phyloP scores from a whole-genome alignment of 2,329 filamentous ascomycete species.

The Aspergillus pseudonomiae region DNA sequence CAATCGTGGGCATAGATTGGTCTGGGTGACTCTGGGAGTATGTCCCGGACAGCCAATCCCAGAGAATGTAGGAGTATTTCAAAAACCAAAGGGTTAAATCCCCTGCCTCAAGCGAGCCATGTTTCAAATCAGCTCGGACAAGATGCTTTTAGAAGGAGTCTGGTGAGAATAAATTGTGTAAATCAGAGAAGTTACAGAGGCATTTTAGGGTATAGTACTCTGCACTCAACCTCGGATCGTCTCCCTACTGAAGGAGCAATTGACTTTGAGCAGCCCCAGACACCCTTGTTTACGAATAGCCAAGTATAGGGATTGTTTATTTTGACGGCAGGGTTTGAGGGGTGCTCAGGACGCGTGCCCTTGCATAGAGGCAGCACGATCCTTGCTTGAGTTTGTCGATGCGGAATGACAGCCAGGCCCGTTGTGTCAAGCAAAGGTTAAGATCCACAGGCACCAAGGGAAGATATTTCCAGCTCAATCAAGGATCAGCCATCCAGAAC shows the following conservation, averaged over 20 bases:
- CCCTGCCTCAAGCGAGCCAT: no score
- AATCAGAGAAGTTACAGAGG: not conserved
- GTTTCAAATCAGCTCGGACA: not conserved
- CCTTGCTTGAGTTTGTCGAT: no score
- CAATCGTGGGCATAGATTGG: no score
- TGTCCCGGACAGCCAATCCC: no score
- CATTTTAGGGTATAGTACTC: not conserved
- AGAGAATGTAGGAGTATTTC: no score
- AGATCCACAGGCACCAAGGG: not conserved
- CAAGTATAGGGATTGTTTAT: not conserved
- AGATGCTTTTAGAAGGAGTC: not conserved
- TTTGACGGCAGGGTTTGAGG: not conserved
- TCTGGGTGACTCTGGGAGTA: no score
- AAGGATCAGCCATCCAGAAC: not conserved
- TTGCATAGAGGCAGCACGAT: not conserved
- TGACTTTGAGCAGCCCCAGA: not conserved
- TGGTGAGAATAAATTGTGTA: not conserved
- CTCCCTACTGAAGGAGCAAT: not conserved
- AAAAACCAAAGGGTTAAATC: no score
- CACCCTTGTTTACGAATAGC: not conserved
- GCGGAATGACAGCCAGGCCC: not conserved
- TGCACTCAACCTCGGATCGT: not conserved
- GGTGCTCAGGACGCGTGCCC: not conserved
- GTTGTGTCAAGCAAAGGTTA: not conserved
- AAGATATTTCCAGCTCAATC: not conserved